Evolutionary conservation across 768 basidiomycete genomes (phyloP), one percentile per base, ranked within the genome.

Genomic region (Tephrocybe sp.): DNA sequence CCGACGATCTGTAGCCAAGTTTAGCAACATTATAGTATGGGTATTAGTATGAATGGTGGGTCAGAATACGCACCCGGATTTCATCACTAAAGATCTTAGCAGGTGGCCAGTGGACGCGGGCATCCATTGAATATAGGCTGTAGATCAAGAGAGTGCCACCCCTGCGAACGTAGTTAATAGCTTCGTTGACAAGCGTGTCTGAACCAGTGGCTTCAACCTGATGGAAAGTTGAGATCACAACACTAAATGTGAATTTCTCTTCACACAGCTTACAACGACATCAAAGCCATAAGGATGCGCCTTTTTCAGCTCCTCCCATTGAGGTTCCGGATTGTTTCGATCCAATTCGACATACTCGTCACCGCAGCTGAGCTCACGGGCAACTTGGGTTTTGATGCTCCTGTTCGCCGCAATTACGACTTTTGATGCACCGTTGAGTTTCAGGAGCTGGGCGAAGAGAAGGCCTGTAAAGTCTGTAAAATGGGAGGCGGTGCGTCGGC

Each of bases 261-360:
- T 7, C 26, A 7, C 7, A 7, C 16, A 13, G 45, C 59, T 17
- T 41, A 76, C 78, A 26, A 72, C 88, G 31, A 87, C 78, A 62
- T 90, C 88, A 59, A 90, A 90, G 16, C 89, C 88, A 61, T 87
- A 83, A 14, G 85, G 87, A 59, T 89, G 77, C 51, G 83, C 79
- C 56, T 79, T 64, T 70, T 82, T 85, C 33, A 90, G 70, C 65
- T 83, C 68, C 17, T 73, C 74, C 86, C 86, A 89, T 62, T 90
- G 87, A 1, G 75, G 67, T 20, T 72, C 76, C 9, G 87, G 83
- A 60, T 84, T 72, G 54, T 73, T 57, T 49, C 87, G 65, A 62
- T 90, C 85, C 35, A 91, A 75, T 62, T 88, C 86, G 57, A 90
- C 72, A 65, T 89, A 90, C 61, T 83, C 85, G 62, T 90, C 85